These are phyloP conservation scores for Agrocybe pediades DNA, from an alignment of 768 basidiomycete species.

Conservation along the genomic window DNA sequence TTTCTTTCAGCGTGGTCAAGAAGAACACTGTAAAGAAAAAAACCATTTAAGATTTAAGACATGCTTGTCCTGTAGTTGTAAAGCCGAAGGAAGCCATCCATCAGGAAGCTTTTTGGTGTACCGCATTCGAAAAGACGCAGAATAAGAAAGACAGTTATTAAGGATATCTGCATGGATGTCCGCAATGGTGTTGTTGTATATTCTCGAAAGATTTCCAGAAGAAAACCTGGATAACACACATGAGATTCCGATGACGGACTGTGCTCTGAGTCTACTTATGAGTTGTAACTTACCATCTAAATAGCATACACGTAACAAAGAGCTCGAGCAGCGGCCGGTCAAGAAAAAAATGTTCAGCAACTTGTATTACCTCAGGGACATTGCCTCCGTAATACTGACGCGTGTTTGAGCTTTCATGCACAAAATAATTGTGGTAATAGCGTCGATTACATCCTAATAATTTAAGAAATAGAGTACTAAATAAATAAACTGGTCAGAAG, in stretches of 20 bases:
- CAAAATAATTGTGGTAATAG: constrained; percentile 21
- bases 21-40: constrained; percentile 23
- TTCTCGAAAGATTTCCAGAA: constrained; percentile 5
- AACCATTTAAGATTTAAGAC: constrained; percentile 22
- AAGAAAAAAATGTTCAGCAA: constrained; percentile 14
- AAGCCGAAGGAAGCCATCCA: not conserved
- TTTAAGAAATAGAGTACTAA: not conserved
- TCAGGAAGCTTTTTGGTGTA: not conserved
- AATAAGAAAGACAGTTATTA: constrained; percentile 3
- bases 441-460: constrained; percentile 14
- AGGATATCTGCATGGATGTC: not conserved
- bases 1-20: constrained; percentile 20
- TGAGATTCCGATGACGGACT: not conserved
- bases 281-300: constrained; percentile 13
- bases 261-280: not conserved
- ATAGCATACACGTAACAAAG: constrained; percentile 9
- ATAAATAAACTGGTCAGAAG: not conserved
- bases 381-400: constrained; percentile 18
- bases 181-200: constrained; percentile 10
- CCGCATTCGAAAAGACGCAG: not conserved
- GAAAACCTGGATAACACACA: constrained; percentile 4
- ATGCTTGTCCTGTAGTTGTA: constrained; percentile 15
- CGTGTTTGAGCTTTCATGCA: constrained; percentile 4
- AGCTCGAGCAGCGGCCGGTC: constrained; percentile 14
- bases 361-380: constrained; percentile 14